Evolutionary conservation across 306 rosid genomes (phyloP), one percentile per base, ranked within the genome.

Genomic region (Cercis canadensis): DNA sequence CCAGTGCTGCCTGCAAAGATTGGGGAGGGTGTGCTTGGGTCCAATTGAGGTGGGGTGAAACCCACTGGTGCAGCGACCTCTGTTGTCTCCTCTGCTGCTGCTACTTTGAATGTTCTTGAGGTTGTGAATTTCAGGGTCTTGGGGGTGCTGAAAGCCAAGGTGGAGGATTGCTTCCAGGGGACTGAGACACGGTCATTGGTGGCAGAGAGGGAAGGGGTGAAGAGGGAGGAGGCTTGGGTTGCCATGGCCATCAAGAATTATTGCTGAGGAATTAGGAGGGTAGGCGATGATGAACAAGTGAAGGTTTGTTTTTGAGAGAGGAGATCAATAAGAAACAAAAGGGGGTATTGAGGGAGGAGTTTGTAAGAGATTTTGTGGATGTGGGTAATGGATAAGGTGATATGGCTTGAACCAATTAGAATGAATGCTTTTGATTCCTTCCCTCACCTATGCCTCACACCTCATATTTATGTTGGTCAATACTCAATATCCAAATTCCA

Each of bases 1-100:
- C 97, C 99, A 0, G 99, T 95, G 91, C 97, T 91, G 3, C 99
- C 98, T 0, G 83, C 96, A 65, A 95, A 95, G 65, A 95, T 95
- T 8, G 99, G 97, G 4, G 97, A 91, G 0, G 99, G 97, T 3
- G 96, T 95, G 77, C 7, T 85, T n/a, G 99, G 99, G 87, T 95
- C 99, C 4, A 95, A 52, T 13, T 84, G 73, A 0, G 99, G 97
- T 24, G 99, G 99, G 57, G 92, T 86, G 90, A 95, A 95, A 0
- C 99, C 99, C 2, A 84, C 96, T 0, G 99, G 99, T 19, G 96
- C 97, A 11, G 76, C 67, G 6, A 77, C 67, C 61, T 65, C 85
- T 4, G 79, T 8, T 63, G 47, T 75, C 9, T 67, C 87, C 6
- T 79, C 87, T 0, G 83, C 63, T 0, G 87, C 84, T 6, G 85